phyloP scores from a whole-genome alignment of 768 basidiomycete species.

The Trametes punicea region DNA sequence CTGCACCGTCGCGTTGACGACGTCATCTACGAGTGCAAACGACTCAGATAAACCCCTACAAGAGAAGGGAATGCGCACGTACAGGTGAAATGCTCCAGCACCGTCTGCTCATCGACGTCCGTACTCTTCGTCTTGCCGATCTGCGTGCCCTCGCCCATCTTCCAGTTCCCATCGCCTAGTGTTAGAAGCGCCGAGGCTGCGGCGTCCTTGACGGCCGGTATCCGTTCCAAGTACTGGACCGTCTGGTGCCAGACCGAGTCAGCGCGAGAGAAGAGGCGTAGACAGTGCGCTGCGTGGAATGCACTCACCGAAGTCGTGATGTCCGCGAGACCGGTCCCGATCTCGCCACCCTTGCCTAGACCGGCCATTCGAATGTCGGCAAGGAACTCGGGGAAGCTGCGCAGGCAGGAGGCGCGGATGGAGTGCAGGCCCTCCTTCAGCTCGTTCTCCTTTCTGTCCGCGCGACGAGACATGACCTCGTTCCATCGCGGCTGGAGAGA shows the following conservation, averaged over 20 bases:
- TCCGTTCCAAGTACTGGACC: constrained; percentile 60
- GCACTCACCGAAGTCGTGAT: constrained; percentile 50
- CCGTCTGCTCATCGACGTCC: constrained; percentile 53
- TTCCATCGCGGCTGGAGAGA: constrained; percentile 65
- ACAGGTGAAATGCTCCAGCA: constrained; percentile 79
- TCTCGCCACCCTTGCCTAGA: constrained; percentile 52
- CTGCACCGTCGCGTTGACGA: constrained; percentile 60
- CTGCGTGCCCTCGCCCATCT: constrained; percentile 80
- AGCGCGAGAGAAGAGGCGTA: not conserved
- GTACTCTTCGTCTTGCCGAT: constrained; percentile 50
- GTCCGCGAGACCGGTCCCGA: constrained; percentile 62
- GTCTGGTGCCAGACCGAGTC: constrained; percentile 41
- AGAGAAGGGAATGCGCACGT: constrained; percentile 28
- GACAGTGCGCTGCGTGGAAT: not conserved
- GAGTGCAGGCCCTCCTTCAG: constrained; percentile 65
- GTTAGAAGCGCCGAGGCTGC: constrained; percentile 62
- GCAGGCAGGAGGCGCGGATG: constrained; percentile 64
- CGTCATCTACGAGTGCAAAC: constrained; percentile 52
- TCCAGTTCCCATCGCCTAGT: constrained; percentile 88
- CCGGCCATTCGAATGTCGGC: constrained; percentile 72
- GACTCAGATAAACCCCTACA: not conserved
- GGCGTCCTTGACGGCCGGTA: constrained; percentile 68
- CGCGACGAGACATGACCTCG: constrained; percentile 50
- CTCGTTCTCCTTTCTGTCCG: constrained; percentile 52
- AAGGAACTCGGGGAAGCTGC: constrained; percentile 82